phyloP scores from a whole-genome alignment of 305 asterid species.

The Fraxinus greggii region DNA sequence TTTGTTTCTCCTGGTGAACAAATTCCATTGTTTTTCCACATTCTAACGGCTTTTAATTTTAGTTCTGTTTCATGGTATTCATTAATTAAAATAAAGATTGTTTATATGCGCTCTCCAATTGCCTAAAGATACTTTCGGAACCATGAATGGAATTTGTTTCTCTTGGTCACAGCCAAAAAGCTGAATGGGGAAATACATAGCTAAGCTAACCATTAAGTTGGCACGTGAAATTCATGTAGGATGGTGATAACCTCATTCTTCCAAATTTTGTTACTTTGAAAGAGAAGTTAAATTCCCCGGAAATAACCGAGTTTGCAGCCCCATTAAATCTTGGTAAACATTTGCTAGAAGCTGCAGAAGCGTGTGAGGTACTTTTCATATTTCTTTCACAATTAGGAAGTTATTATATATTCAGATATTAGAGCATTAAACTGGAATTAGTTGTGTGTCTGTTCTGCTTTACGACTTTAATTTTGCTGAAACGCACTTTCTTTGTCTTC shows the following conservation, averaged over 20 bases:
- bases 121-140: neutral
- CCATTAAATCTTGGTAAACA: conserved; percentile 42
- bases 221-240: conserved; percentile 37
- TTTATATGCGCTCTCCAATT: neutral
- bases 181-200: conserved; percentile 1
- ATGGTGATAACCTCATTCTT: conserved; percentile 36
- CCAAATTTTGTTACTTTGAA: conserved; percentile 60
- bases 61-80: neutral
- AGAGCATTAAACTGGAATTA: neutral
- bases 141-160: neutral
- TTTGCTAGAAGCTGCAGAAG: conserved; percentile 76
- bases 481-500: conserved; percentile 20
- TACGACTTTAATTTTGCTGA: neutral
- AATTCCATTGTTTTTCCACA: neutral
- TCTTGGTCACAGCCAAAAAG: neutral
- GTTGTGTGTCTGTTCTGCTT: neutral
- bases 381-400: conserved; percentile 4
- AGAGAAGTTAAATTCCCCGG: conserved; percentile 46
- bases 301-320: conserved; percentile 38
- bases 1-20: neutral
- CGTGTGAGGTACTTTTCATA: conserved; percentile 62
- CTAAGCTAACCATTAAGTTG: neutral
- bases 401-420: neutral
- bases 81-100: neutral
- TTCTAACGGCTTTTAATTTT: neutral